Evolutionary conservation across 2,329 filamentous ascomycete genomes (phyloP).

Genomic region (Hypoxylon rubiginosum): DNA sequence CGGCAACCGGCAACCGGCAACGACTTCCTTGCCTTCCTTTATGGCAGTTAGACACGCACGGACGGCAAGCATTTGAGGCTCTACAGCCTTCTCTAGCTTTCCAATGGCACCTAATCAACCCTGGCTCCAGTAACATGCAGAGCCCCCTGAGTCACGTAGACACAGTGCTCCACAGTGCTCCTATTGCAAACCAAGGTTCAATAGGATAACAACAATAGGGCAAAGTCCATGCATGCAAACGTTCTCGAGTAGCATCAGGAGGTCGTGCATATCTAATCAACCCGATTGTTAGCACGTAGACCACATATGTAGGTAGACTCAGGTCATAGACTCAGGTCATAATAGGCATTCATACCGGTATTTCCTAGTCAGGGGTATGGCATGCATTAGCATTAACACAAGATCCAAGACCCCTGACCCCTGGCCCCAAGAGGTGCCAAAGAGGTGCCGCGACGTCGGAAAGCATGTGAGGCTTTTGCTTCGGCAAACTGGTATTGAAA

Average conservation of each 20-base stretch:
- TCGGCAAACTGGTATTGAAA: not conserved
- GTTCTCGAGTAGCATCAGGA: not conserved
- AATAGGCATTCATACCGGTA: no score
- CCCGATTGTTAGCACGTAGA: not conserved
- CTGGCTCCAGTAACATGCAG: not conserved
- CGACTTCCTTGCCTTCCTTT: not conserved
- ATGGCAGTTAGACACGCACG: not conserved
- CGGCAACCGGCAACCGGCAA: not conserved
- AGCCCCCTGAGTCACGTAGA: not conserved
- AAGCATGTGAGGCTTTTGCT: no score
- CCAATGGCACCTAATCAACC: not conserved
- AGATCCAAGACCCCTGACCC: not conserved
- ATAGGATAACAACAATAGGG: not conserved
- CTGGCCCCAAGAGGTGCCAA: not conserved
- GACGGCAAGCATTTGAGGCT: not conserved
- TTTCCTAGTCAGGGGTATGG: not conserved
- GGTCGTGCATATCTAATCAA: not conserved
- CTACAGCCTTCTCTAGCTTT: not conserved
- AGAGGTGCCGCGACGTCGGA: not conserved
- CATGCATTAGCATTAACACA: not conserved
- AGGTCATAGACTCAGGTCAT: not conserved
- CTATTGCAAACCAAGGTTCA: not conserved
- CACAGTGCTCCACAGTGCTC: not conserved
- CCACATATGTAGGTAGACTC: not conserved
- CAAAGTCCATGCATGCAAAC: no score